Percentiles rank a stretch among this genome's conserved stretches.
Conservation (phyloP, 208 protist genomes). For the Leptomonas pyrrhocoris region DNA sequence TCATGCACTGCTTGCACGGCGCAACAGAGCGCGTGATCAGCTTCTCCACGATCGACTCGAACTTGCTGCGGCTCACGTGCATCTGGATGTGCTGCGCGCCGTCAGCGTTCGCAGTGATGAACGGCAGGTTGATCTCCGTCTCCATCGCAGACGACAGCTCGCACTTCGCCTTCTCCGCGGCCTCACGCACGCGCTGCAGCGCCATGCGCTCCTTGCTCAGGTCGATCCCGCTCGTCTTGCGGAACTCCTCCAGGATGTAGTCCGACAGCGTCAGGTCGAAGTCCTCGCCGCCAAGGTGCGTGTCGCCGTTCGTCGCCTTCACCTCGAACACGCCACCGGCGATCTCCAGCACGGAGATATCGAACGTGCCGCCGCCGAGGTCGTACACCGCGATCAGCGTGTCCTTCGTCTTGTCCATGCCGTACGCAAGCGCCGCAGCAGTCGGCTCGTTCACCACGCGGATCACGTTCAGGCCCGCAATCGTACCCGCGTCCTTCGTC, state of each 20-base stretch:
- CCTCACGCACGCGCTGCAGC: slow-evolving; percentile 96
- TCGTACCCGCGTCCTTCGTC: slow-evolving; percentile 97
- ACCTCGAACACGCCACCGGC: slow-evolving; percentile 97
- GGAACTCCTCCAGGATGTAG: slow-evolving; percentile 93
- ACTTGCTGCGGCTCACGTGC: slow-evolving; percentile 90
- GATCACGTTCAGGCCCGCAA: slow-evolving; percentile 94
- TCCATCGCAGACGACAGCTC: slow-evolving; percentile 93
- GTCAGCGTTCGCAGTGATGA: slow-evolving; percentile 90
- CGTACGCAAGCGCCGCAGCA: slow-evolving; percentile 85
- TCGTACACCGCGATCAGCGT: slow-evolving; percentile 69
- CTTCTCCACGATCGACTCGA: slow-evolving; percentile 85
- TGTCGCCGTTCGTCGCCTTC: slow-evolving; percentile 98
- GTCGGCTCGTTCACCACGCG: slow-evolving; percentile 99
- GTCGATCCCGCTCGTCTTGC: slow-evolving; percentile 93
- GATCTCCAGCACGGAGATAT: slow-evolving; percentile 97
- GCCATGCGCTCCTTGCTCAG: slow-evolving; percentile 94
- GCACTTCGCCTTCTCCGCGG: slow-evolving; percentile 97
- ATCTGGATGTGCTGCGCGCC: slow-evolving; percentile 89
- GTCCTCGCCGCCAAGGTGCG: slow-evolving; percentile 99
- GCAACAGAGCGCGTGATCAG: slow-evolving; percentile 77
- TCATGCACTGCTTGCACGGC: slow-evolving; percentile 82
- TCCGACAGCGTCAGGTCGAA: slow-evolving; percentile 95
- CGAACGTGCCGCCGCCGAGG: slow-evolving; percentile 96
- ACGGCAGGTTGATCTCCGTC: slow-evolving; percentile 96
- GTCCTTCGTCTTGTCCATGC: slow-evolving; percentile 96